Evolutionary conservation across 352 stramenopile species (phyloP).

Genomic region (Pythium apleroticum): DNA sequence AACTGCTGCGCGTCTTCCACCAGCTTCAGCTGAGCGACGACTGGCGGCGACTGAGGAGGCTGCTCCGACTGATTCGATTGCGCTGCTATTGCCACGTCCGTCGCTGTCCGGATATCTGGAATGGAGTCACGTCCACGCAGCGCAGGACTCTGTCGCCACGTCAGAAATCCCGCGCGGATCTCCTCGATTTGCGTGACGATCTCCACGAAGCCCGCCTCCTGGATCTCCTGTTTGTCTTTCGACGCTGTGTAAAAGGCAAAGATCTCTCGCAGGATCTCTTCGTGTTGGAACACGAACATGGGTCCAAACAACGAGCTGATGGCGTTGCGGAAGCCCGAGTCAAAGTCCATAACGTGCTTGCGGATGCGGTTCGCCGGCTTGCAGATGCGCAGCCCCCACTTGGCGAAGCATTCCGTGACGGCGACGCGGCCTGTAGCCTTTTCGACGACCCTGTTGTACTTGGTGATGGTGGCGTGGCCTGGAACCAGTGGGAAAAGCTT

Average conservation of each 20-base stretch:
- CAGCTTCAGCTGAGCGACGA: constrained; percentile 21
- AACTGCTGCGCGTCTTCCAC: constrained; percentile 50
- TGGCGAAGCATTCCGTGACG: constrained; percentile 52
- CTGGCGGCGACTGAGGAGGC: neutral
- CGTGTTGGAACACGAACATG: constrained; percentile 57
- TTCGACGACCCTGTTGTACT: constrained; percentile 39
- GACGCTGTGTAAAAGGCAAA: constrained; percentile 36
- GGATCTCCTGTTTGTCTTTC: constrained; percentile 39
- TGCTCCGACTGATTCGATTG: constrained; percentile 6
- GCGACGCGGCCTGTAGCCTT: constrained; percentile 43
- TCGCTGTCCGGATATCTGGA: neutral
- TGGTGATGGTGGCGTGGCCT: constrained; percentile 30
- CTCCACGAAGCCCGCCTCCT: constrained; percentile 48
- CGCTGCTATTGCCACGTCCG: neutral
- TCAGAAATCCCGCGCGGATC: constrained; percentile 36
- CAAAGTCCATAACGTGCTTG: constrained; percentile 59
- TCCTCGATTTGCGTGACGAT: constrained; percentile 65
- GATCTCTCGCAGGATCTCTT: constrained; percentile 38
- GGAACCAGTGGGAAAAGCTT: constrained; percentile 41
- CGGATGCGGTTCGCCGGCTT: constrained; percentile 42
- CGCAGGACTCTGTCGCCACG: constrained; percentile 48
- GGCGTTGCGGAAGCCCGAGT: constrained; percentile 46
- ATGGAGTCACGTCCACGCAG: constrained; percentile 8
- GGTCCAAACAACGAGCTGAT: constrained; percentile 50
- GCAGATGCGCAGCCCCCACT: constrained; percentile 54